Conservation (phyloP, 2,329 filamentous ascomycete species). For the Intubia oerlemansii region DNA sequence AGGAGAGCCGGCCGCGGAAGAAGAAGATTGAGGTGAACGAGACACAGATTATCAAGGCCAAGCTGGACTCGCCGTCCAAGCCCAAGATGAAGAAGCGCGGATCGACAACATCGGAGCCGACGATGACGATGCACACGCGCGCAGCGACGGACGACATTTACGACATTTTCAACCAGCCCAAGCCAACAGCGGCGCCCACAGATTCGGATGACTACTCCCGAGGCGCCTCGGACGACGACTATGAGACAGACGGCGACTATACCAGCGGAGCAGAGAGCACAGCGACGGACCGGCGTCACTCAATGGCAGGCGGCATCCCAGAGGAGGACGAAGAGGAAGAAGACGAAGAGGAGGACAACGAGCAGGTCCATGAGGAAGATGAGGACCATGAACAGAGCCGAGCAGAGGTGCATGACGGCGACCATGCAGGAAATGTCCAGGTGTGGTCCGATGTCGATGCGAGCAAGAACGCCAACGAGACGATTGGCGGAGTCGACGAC, state of each 20-base stretch:
- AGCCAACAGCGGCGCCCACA: conserved; percentile 20
- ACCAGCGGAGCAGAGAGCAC: conserved; percentile 76
- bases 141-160: conserved; percentile 96
- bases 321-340: too few relatives aligned
- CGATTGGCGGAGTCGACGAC: background rate
- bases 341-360: conserved; percentile 24
- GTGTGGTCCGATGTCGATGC: conserved; percentile 81
- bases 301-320: too few relatives aligned
- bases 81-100: conserved; percentile 67
- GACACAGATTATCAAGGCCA: conserved; percentile 92
- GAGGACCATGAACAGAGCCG: conserved; percentile 22
- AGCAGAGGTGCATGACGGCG: conserved; percentile 23
- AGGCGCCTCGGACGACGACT: conserved; percentile 23
- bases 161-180: conserved; percentile 81
- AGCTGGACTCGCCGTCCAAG: conserved; percentile 74
- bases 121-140: conserved; percentile 91
- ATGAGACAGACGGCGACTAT: conserved; percentile 55
- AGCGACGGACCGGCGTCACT: conserved; percentile 41
- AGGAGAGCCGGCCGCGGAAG: conserved; percentile 28
- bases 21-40: conserved; percentile 75
- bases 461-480: conserved; percentile 36
- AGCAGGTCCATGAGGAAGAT: conserved; percentile 18
- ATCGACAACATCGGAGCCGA: conserved; percentile 49
- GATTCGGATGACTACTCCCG: conserved; percentile 34
- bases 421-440: conserved; percentile 43